These are phyloP conservation scores for Colletotrichum magnum DNA, from an alignment of 2,329 filamentous ascomycete genomes.

Conservation along the genomic window DNA sequence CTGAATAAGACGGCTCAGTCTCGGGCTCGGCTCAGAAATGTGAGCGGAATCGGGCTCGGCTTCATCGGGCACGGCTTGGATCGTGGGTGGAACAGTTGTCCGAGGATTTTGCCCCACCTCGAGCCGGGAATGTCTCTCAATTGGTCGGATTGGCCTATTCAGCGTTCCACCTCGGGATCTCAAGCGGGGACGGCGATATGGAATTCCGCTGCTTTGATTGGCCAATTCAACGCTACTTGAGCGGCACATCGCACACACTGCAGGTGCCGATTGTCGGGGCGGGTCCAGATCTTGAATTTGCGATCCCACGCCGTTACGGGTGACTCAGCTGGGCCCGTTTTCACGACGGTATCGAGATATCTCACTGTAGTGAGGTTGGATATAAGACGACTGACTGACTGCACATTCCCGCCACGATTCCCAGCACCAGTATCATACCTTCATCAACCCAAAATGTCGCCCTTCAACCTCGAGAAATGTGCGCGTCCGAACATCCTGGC, in stretches of 20 bases:
- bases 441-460: conserved; percentile 59
- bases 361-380: not conserved
- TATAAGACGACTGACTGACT: conserved; percentile 22
- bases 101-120: not conserved
- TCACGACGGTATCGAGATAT: conserved; percentile 4
- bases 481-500: conserved; percentile 83
- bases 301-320: not conserved
- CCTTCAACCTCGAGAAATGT: conserved; percentile 82
- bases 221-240: not conserved
- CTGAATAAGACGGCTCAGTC: not conserved
- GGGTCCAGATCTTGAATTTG: conserved; percentile 21
- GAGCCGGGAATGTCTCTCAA: conserved; percentile 4
- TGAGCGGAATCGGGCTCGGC: conserved; percentile 17
- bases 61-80: not conserved
- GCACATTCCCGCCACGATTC: not conserved
- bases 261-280: conserved; percentile 29
- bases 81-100: not conserved
- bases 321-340: conserved; percentile 22
- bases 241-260: not conserved
- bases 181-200: conserved; percentile 5
- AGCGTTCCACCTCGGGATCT: not conserved
- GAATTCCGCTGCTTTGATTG: conserved; percentile 10
- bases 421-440: not conserved
- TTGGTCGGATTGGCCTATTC: conserved; percentile 1
- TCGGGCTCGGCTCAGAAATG: conserved; percentile 18